Conservation (phyloP, 495 filamentous ascomycete genomes). For the Tricharina praecox region DNA sequence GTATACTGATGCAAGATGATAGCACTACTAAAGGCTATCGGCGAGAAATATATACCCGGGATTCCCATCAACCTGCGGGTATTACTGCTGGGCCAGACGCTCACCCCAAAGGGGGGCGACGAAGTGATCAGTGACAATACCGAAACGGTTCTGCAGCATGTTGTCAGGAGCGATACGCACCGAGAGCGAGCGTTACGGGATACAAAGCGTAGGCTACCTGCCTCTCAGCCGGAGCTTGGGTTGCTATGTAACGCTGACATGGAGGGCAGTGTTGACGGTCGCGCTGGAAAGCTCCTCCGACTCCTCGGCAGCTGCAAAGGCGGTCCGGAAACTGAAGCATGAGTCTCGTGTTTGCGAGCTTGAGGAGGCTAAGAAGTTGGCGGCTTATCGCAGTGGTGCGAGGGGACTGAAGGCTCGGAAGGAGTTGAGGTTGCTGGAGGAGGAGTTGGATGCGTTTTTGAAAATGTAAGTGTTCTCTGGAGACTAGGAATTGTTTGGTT, state of each 20-base stretch:
- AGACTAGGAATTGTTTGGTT: no score
- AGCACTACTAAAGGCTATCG: conserved; percentile 59
- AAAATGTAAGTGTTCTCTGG: no score
- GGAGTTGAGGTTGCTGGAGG: conserved; percentile 46
- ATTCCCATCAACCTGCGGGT: conserved; percentile 52
- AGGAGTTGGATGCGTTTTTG: no score
- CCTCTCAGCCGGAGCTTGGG: background rate
- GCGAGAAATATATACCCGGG: conserved; percentile 60
- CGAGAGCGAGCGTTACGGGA: conserved; percentile 41
- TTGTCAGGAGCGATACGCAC: conserved; percentile 46
- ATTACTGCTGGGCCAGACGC: conserved; percentile 56
- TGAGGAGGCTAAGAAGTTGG: conserved; percentile 53
- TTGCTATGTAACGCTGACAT: background rate
- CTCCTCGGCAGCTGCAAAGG: conserved; percentile 39
- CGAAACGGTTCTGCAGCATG: conserved; percentile 45
- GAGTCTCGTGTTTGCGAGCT: conserved; percentile 42
- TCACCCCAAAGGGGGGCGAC: conserved; percentile 17
- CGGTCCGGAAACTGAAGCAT: conserved; percentile 42
- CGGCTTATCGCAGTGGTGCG: conserved; percentile 52
- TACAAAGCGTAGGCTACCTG: conserved; percentile 37
- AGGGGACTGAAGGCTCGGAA: conserved; percentile 58
- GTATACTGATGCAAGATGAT: background rate
- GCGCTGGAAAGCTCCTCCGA: conserved; percentile 34
- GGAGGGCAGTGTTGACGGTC: conserved; percentile 29
- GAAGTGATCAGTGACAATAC: conserved; percentile 7